Evolutionary conservation across 768 basidiomycete species (phyloP), one percentile per base, ranked within the genome.

Genomic region (Amanita molliuscula): DNA sequence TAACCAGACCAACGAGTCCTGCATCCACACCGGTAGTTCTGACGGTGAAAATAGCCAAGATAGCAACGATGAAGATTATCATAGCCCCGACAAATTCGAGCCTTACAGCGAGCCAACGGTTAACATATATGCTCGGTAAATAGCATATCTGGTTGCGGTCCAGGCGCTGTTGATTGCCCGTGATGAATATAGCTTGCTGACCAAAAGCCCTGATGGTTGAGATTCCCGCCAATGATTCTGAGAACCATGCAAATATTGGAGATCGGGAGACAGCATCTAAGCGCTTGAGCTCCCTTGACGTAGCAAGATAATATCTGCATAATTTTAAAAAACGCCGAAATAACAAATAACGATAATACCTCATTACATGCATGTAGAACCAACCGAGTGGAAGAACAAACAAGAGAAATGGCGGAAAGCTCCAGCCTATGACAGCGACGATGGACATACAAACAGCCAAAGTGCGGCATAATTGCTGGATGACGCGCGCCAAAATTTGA

Each of bases 221-320:
- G 33, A 90, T 64, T 5, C 91, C 91, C 3, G 77, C 74, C 33
- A 82, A 66, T 2, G 78, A 83, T 61, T 89, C 88, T 1, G 84
- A 84, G 61, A 89, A 89, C 82, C 84, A 87, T 0, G 84, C 84
- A 63, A 95, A 94, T 52, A 98, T 90, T 1, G 94, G 93, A 0
- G 88, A 90, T 34, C 88, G 82, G 4, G 89, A 89, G 21, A 90
- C 84, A 0, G 91, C 86, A 56, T 93, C 90, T 11, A 94, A 72
- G 11, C 90, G 86, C 62, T 93, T 91, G 21, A 93, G 74, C 62
- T 93, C 90, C 21, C 90, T 81, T 1, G 85, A 88, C 0, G 89
- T 91, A 3, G 87, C 73, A 6, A 93, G 77, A 61, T 93, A 93
- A 64, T 95, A 95, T 37, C 88, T 91, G 56, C 28, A 20, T 42